A percentile compares a stretch with the other conserved stretches of the same genome.
Evolutionary conservation across 108 stramenopile species (phyloP).

Genomic region (Cyclotella baltica): DNA sequence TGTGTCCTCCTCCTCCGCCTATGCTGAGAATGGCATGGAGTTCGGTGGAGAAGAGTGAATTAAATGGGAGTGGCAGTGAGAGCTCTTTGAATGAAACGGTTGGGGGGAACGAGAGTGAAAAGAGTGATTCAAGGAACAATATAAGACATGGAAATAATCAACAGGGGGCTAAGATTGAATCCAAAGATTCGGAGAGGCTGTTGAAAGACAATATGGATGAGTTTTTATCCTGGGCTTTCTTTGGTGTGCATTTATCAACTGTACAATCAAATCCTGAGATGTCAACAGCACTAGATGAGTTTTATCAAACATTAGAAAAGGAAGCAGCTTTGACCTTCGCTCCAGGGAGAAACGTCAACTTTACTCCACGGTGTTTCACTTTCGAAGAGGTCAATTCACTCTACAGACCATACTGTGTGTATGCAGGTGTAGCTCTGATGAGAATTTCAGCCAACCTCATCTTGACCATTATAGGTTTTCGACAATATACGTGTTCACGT

Average conservation of each 20-base stretch:
- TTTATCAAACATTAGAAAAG: slow-evolving; percentile 47
- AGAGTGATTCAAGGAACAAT: background rate
- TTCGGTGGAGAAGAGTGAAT: slow-evolving; percentile 5
- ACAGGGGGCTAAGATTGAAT: background rate
- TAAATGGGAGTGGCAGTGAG: slow-evolving; percentile 25
- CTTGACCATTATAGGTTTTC: slow-evolving; percentile 62
- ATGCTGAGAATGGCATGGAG: slow-evolving; percentile 29
- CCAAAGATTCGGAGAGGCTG: slow-evolving; percentile 10
- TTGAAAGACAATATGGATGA: slow-evolving; percentile 65
- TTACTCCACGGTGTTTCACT: slow-evolving; percentile 59
- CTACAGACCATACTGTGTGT: slow-evolving; percentile 78
- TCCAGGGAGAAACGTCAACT: slow-evolving; percentile 40
- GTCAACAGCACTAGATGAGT: slow-evolving; percentile 44
- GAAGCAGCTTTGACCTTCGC: slow-evolving; percentile 51
- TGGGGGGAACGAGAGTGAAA: background rate
- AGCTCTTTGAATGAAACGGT: slow-evolving; percentile 6
- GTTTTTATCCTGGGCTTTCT: slow-evolving; percentile 88
- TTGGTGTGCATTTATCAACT: slow-evolving; percentile 47
- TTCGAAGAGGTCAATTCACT: slow-evolving; percentile 68
- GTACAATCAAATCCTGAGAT: slow-evolving; percentile 40
- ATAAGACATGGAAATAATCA: background rate
- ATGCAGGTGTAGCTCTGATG: slow-evolving; percentile 53
- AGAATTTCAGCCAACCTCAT: slow-evolving; percentile 41
- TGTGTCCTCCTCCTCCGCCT: slow-evolving; percentile 35
- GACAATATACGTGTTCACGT: slow-evolving; percentile 41